Percentiles rank a stretch among this genome's conserved stretches.
Evolutionary conservation across 306 rosid species (phyloP).

Genomic region (Datisca glomerata): DNA sequence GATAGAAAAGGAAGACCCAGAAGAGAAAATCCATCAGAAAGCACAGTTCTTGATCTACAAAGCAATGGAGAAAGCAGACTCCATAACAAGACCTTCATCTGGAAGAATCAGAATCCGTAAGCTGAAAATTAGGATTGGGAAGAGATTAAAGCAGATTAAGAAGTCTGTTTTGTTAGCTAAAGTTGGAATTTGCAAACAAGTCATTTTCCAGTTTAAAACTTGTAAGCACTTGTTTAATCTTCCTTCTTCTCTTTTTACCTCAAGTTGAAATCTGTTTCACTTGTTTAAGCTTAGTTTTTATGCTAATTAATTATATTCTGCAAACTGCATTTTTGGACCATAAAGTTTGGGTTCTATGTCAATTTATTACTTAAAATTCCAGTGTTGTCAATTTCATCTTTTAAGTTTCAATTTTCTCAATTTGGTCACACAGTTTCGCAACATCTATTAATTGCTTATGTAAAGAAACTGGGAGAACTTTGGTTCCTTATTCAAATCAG

Average conservation of each 20-base stretch:
- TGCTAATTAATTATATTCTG: too few species aligned
- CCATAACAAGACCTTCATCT: constrained; percentile 22
- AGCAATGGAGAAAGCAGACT: constrained; percentile 42
- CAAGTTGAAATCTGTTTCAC: constrained; percentile 2
- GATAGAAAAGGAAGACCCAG: constrained; percentile 75
- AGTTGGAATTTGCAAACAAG: constrained; percentile 32
- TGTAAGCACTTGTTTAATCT: constrained; percentile 40
- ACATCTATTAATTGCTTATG: too few species aligned
- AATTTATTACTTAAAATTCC: too few species aligned
- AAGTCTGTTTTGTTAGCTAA: constrained; percentile 39
- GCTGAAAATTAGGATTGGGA: constrained; percentile 75
- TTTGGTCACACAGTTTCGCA: too few species aligned
- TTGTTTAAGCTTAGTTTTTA: too few species aligned
- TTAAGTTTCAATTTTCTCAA: too few species aligned
- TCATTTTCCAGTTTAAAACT: constrained; percentile 39
- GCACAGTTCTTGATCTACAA: constrained; percentile 90
- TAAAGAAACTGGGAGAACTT: too few species aligned
- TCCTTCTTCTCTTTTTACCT: constrained; percentile 4
- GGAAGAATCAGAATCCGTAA: constrained; percentile 53
- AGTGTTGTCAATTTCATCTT: too few species aligned
- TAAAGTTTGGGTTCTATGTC: too few species aligned
- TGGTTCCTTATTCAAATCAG: too few species aligned
- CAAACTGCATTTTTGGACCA: too few species aligned
- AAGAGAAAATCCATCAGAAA: constrained; percentile 39
- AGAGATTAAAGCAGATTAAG: constrained; percentile 44